A percentile compares a stretch with the other conserved stretches of the same genome.
These are phyloP conservation scores for Pythium utonaiense DNA, from an alignment of 352 stramenopile species.

Conservation along the genomic window DNA sequence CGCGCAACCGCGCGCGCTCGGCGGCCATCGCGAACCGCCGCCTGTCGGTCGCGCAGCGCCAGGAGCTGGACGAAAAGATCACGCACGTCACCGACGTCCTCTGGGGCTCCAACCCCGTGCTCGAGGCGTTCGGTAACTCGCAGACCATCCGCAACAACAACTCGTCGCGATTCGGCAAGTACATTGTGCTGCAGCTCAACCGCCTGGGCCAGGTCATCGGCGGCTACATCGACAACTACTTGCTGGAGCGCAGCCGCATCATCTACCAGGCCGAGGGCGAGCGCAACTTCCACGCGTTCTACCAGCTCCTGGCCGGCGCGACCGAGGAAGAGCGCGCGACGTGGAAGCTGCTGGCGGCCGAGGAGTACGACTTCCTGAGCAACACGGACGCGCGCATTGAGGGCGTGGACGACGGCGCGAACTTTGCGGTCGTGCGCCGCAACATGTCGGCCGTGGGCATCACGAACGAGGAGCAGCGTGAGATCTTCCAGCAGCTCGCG, in stretches of 20 bases:
- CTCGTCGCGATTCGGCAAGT: constrained; percentile 84
- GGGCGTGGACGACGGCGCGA: constrained; percentile 67
- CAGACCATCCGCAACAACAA: constrained; percentile 90
- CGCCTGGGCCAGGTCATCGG: constrained; percentile 72
- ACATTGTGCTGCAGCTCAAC: constrained; percentile 86
- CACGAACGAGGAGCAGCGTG: constrained; percentile 57
- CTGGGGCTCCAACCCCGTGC: constrained; percentile 78
- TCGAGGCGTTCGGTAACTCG: constrained; percentile 83
- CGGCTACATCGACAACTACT: constrained; percentile 87
- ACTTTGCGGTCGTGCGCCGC: constrained; percentile 53
- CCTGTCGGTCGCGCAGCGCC: constrained; percentile 74
- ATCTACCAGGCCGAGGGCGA: constrained; percentile 84
- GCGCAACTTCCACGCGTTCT: constrained; percentile 94
- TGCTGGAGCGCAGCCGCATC: constrained; percentile 91
- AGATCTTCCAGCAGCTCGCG: constrained; percentile 76
- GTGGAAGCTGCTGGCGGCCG: constrained; percentile 48
- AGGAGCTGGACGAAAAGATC: constrained; percentile 69
- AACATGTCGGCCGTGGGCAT: constrained; percentile 76
- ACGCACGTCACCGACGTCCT: constrained; percentile 69
- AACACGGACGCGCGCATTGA: constrained; percentile 70
- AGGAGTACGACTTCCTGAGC: constrained; percentile 67
- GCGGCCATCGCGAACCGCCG: constrained; percentile 71
- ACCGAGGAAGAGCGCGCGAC: constrained; percentile 41
- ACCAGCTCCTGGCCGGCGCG: constrained; percentile 85
- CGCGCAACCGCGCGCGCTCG: constrained; percentile 58